phyloP scores from a whole-genome alignment of 345 rosid species.

The Rhodamnia rubescens region DNA sequence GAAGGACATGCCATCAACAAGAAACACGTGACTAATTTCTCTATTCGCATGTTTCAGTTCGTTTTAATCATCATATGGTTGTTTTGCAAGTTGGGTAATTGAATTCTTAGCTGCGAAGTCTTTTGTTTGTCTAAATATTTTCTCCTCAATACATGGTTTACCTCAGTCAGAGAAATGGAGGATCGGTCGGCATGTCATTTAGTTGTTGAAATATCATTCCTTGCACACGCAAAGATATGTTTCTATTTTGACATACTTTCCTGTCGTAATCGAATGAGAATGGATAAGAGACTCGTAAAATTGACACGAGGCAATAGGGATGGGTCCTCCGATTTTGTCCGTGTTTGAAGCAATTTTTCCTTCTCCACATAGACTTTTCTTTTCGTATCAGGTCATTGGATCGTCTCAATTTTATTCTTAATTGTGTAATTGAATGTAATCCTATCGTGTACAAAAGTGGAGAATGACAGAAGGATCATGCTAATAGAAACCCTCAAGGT shows the following conservation, averaged over 20 bases:
- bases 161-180: not conserved
- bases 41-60: not conserved
- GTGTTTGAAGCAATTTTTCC: no score
- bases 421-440: not conserved
- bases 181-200: not conserved
- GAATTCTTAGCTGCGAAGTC: not conserved
- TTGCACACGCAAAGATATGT: not conserved
- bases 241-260: no score
- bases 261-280: no score
- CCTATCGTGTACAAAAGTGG: not conserved
- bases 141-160: not conserved
- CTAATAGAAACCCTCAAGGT: not conserved
- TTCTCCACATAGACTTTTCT: no score
- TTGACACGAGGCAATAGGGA: no score
- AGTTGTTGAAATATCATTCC: not conserved
- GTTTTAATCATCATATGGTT: not conserved
- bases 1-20: not conserved
- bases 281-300: no score
- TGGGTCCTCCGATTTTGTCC: no score
- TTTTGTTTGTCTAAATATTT: not conserved
- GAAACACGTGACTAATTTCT: not conserved
- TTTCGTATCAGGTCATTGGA: no score
- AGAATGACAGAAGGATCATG: not conserved
- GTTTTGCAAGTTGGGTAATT: not conserved
- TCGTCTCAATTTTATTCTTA: not conserved